phyloP scores from a whole-genome alignment of 2,329 filamentous ascomycete species.

The Colletotrichum phormii region DNA sequence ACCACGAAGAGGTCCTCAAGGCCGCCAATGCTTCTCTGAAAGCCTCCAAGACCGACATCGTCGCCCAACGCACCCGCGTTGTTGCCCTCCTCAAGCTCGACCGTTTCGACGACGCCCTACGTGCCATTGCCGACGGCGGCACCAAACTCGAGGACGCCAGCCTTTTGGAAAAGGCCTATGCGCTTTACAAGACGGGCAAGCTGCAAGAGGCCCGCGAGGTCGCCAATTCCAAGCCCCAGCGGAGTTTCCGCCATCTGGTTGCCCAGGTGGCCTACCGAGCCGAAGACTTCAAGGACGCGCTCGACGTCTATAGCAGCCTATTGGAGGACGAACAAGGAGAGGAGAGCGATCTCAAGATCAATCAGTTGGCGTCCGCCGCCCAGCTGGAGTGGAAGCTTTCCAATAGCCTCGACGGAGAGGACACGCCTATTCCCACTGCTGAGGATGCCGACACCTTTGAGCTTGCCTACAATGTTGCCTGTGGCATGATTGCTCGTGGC shows the following conservation, averaged over 20 bases:
- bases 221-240: constrained; percentile 49
- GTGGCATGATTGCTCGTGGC: constrained; percentile 76
- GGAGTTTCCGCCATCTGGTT: constrained; percentile 63
- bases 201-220: constrained; percentile 68
- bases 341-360: constrained; percentile 81
- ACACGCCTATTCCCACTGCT: constrained; percentile 55
- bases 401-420: constrained; percentile 45
- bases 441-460: constrained; percentile 82
- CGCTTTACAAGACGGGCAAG: constrained; percentile 83
- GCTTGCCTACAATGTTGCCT: constrained; percentile 84
- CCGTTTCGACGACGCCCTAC: constrained; percentile 81
- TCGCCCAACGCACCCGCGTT: constrained; percentile 76
- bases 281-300: constrained; percentile 78
- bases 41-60: constrained; percentile 66
- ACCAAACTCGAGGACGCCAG: constrained; percentile 70
- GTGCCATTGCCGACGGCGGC: constrained; percentile 73
- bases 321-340: constrained; percentile 62
- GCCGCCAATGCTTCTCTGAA: constrained; percentile 71
- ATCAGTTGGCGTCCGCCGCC: constrained; percentile 76
- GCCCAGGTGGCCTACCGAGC: constrained; percentile 79
- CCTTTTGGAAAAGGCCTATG: constrained; percentile 79
- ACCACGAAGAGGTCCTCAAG: constrained; percentile 80
- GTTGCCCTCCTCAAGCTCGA: constrained; percentile 85
- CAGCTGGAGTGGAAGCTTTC: constrained; percentile 78
- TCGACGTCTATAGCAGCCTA: constrained; percentile 72